A percentile compares a stretch with the other conserved stretches of the same genome.
Evolutionary conservation across 352 stramenopile genomes (phyloP).

Genomic region (Blastocystis sp.): DNA sequence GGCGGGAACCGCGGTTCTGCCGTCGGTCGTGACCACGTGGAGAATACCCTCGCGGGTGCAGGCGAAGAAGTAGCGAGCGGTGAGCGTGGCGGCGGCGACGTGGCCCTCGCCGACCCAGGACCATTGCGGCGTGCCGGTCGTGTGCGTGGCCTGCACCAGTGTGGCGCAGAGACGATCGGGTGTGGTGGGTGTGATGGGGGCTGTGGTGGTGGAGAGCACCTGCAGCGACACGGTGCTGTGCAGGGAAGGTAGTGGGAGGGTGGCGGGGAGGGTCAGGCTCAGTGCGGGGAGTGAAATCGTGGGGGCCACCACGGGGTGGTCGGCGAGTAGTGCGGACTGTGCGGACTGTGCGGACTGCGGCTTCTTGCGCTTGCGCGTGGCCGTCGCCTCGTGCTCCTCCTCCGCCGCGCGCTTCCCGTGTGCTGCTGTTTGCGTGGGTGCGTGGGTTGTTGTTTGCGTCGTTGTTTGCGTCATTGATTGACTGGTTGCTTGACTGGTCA

Average conservation of each 20-base stretch:
- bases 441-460: not conserved
- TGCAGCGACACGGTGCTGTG: conserved; percentile 1
- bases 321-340: not conserved
- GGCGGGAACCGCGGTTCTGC: not conserved
- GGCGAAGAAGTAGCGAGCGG: not conserved
- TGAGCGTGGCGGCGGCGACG: not conserved
- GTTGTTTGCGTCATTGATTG: not conserved
- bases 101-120: conserved; percentile 39
- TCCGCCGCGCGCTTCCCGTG: not conserved
- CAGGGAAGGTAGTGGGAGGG: not conserved
- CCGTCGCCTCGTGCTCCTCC: conserved; percentile 3
- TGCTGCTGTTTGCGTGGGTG: not conserved
- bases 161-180: not conserved
- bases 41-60: conserved; percentile 11
- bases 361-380: not conserved
- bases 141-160: not conserved
- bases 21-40: conserved; percentile 7
- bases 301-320: not conserved
- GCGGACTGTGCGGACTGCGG: not conserved
- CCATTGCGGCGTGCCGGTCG: not conserved
- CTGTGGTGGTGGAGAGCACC: not conserved
- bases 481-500: not conserved
- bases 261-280: not conserved
- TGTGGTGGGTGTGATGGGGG: not conserved
- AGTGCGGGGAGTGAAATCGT: not conserved